Evolutionary conservation across 2,329 filamentous ascomycete genomes (phyloP), one percentile per base, ranked within the genome.

Genomic region (Fonsecaea nubica): DNA sequence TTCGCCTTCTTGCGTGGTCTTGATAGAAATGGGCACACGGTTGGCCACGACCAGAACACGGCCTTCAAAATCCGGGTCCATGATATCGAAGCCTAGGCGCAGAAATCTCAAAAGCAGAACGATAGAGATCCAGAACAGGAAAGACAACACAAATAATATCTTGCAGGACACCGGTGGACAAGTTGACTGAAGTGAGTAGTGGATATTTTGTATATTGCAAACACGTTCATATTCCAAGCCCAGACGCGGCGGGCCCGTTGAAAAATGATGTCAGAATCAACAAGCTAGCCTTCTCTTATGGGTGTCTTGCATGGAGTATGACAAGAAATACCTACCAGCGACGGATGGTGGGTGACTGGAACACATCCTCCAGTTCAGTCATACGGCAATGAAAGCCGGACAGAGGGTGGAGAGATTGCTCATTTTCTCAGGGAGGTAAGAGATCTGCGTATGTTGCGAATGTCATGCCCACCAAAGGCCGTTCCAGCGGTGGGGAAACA

Each of bases 11-110:
- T 96, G 92, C 61, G 90, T 90, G 72, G 92, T 89, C 82, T 97
- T 97, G 81, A 98, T 96, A 69, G 94, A 97, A 78, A 98, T 96
- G 64, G 94, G 94, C 52, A 98, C 85, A 59, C 95, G 91, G 78
- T 99, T 99, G 45, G 94, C 97, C 73, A 97, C 89, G 58, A 98
- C 89, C 61, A 97, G 86, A 61, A 97, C 85, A 54, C 87, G 77
- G 30, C 71, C 68, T 25, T 69, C 66, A 18, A 69, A 67, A 10
- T 57, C n/a, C 9, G 61, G 25, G 42, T 56, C 58, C 33, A 53
- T 38, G 33, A 21, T 40, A 13, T 33, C 25, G 25, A 33, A 2
- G 30, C 13, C 10, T 21, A 12, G 25, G 9, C 45, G 18, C 15
- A 6, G n/a, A 35, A 35, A 35, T 55, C 52, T 35, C 52, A n/a